Percentiles rank a stretch among this genome's conserved stretches.
These are phyloP conservation scores for Chaetoceros muelleri DNA, from an alignment of 108 stramenopile genomes.

Conservation along the genomic window DNA sequence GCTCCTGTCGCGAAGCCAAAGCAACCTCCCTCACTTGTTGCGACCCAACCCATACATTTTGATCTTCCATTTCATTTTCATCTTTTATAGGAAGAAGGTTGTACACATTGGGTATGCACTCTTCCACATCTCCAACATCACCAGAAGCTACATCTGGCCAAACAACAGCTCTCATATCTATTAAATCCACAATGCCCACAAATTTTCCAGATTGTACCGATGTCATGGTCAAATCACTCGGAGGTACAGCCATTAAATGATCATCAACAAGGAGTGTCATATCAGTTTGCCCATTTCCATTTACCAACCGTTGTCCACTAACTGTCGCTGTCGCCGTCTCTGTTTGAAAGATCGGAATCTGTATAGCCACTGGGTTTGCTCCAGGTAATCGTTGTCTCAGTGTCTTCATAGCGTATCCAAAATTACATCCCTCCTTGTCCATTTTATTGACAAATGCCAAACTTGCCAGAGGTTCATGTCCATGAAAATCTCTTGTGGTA, in stretches of 20 bases:
- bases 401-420: slow-evolving; percentile 65
- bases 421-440: slow-evolving; percentile 94
- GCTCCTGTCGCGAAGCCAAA: slow-evolving; percentile 35
- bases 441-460: slow-evolving; percentile 95
- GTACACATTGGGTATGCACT: slow-evolving; percentile 48
- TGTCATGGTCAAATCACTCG: slow-evolving; percentile 9
- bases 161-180: slow-evolving; percentile 86
- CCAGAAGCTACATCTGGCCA: slow-evolving; percentile 51
- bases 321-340: too few species aligned
- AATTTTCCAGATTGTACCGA: slow-evolving; percentile 64
- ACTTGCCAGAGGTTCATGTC: slow-evolving; percentile 79
- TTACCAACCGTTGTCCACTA: too few species aligned
- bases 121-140: slow-evolving; percentile 43
- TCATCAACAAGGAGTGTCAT: background rate
- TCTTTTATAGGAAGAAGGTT: slow-evolving; percentile 24
- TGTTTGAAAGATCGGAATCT: slow-evolving; percentile 49
- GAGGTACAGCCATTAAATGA: slow-evolving; percentile 21
- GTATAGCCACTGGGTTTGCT: slow-evolving; percentile 60
- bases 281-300: background rate
- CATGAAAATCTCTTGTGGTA: slow-evolving; percentile 42
- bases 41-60: too few species aligned
- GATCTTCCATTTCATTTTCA: slow-evolving; percentile 18
- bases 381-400: slow-evolving; percentile 66
- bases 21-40: slow-evolving; percentile 23
- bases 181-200: slow-evolving; percentile 84